These are phyloP conservation scores for Rhododendron ovatum DNA, from an alignment of 148 eudicot genomes.

Conservation along the genomic window DNA sequence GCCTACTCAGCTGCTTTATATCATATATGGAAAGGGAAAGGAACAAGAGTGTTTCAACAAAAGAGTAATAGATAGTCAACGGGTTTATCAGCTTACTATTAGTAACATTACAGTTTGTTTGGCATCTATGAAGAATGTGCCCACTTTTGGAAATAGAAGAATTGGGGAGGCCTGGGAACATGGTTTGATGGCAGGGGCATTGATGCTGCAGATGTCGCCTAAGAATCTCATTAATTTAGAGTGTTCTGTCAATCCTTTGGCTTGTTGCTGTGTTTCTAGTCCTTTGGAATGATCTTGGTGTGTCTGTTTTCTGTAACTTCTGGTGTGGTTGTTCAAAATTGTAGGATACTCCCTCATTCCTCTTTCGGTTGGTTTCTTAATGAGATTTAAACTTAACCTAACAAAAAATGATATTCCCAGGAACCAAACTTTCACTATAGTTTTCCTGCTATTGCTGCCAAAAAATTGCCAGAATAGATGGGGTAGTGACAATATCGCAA, in stretches of 20 bases:
- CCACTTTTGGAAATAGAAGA: too few relatives aligned
- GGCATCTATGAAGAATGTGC: too few relatives aligned
- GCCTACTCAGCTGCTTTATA: too few relatives aligned
- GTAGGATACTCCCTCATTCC: not conserved
- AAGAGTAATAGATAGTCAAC: too few relatives aligned
- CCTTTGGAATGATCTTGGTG: not conserved
- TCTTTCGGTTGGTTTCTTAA: not conserved
- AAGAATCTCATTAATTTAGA: too few relatives aligned
- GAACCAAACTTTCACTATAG: not conserved
- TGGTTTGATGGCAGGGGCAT: too few relatives aligned
- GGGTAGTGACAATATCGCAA: not conserved
- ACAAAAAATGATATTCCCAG: not conserved
- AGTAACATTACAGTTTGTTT: too few relatives aligned
- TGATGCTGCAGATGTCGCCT: not conserved
- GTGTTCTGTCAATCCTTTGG: too few relatives aligned
- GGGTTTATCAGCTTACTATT: too few relatives aligned
- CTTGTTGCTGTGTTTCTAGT: not conserved
- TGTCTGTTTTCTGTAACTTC: not conserved
- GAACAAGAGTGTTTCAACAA: too few relatives aligned
- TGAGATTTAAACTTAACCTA: not conserved
- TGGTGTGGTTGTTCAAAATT: not conserved
- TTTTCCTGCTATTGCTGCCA: not conserved
- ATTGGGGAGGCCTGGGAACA: not conserved
- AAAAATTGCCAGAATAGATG: not conserved
- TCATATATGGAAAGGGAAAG: too few relatives aligned